Base-by-base conservation (phyloP, 345 rosid species). In the Salix arbutifolia region DNA sequence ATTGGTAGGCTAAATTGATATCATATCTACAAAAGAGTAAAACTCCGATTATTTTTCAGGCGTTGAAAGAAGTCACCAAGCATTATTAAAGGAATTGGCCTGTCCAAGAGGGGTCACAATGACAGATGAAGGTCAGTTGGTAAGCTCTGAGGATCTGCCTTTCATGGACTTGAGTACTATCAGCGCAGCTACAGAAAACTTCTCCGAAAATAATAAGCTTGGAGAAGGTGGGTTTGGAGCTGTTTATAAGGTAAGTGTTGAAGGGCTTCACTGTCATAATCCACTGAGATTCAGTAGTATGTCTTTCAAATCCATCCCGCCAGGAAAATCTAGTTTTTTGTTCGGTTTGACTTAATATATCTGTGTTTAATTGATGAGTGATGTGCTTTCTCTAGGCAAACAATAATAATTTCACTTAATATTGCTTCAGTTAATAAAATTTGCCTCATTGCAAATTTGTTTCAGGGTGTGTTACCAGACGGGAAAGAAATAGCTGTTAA, bases 121-220 rank as follows among this genome's bases (percentile, higher is more conserved):
- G 31, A 79, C 80, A 25, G 40, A 68, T 62, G 82, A 67, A 40
- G 78, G 78, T 23, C 78, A 83, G 8, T 53, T 83, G 1, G 76
- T 79, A 28, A 42, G 76, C 67, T 72, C 83, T 11, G 77, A 83
- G 70, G 88, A 85, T 40, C 21, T 77, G 1, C 46, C 64, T 35
- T 44, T 60, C 70, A 42, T 77, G 61, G 74, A 61, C 25, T 42
- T 77, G 0, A 11, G n/a, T 3, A 61, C 53, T 35, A 60, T 77
- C 16, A 44, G 16, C 18, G 56, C 35, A 58, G 74, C 79, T 44
- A 77, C 79, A 60, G 48, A 70, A 8, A 60, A 61, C 10, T 77
- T 77, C 50, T 70, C 79, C n/a, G 48, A 60, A 18, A 19, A 33
- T 26, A 77, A 77, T 17, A 77, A 70, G 79, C 74, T 77, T 70